Base-by-base conservation (phyloP, 345 rosid species). In the Adansonia digitata region DNA sequence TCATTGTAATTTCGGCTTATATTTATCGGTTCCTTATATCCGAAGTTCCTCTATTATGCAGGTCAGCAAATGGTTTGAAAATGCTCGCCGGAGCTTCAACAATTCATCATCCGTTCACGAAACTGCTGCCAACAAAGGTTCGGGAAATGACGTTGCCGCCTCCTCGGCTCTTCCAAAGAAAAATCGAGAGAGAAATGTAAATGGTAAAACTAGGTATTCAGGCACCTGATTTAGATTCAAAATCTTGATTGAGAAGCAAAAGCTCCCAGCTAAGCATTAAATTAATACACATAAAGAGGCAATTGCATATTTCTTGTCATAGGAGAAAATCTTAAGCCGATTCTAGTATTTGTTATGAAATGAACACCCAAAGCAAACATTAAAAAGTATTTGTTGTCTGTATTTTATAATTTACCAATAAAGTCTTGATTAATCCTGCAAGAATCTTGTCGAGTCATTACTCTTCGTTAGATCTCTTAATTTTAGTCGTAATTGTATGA, bases 1-100 rank as follows among this genome's bases (percentile, higher is more conserved):
- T 56, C 62, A 2, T 56, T 3, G 31, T 13, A 26, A 4, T 57
- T 35, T 57, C 35, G 35, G 24, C 12, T 56, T 12, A 1, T 17
- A 5, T 48, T 5, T 12, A 2, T 2, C 0, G 62, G 39, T 31
- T 55, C 22, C 39, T 39, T 63, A 24, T 39, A 24, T 43, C 5
- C 18, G 57, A 72, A 65, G 40, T 34, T 49, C 20, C 40, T 27
- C 14, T 22, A 8, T 64, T 71, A 24, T 74, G 43, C 89, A 95
- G 99, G 93, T 95, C 81, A 73, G 37, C 73, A 93, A 86, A 76
- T 93, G 99, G 99, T 93, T 95, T 43, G 88, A 43, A 73, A 85
- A 95, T 84, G 77, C 89, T 69, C 97, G 99, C 18, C 85, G 96
- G 96, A 82, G 83, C 78, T 81, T 63, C 72, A 79, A 83, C 83